Evolutionary conservation across 441 rosid genomes (phyloP).

Genomic region (Cnidoscolus chayamansa): DNA sequence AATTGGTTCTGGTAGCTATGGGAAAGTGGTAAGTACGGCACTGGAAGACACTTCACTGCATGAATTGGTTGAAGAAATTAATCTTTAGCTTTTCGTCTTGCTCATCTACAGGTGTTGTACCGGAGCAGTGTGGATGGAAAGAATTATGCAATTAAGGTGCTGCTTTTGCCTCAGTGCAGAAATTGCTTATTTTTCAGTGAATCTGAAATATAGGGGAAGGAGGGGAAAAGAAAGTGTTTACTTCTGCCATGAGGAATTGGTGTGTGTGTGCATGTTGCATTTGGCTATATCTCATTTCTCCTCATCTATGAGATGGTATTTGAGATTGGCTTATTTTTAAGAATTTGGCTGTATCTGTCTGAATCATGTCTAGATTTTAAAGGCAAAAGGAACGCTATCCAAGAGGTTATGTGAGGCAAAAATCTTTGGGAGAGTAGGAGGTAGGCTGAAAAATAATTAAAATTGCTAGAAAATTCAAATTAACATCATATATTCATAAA

Average conservation of each 20-base stretch:
- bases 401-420: too few relatives aligned
- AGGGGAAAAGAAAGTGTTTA: too few relatives aligned
- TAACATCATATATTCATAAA: too few relatives aligned
- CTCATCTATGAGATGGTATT: neutral
- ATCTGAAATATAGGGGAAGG: too few relatives aligned
- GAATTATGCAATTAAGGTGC: constrained; percentile 86
- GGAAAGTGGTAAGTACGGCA: constrained; percentile 80
- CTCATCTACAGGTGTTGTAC: constrained; percentile 64
- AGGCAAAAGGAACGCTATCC: too few relatives aligned
- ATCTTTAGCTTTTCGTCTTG: constrained; percentile 19
- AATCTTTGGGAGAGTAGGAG: too few relatives aligned
- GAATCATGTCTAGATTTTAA: neutral
- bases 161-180: neutral
- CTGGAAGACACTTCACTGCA: constrained; percentile 4
- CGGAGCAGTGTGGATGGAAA: constrained; percentile 70
- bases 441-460: too few relatives aligned
- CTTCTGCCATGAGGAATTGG: too few relatives aligned
- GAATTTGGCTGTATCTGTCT: neutral
- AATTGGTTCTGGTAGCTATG: constrained; percentile 98
- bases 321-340: neutral
- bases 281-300: too few relatives aligned
- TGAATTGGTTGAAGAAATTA: constrained; percentile 19
- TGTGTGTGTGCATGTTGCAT: too few relatives aligned
- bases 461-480: too few relatives aligned
- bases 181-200: too few relatives aligned